Evolutionary conservation across 2,329 filamentous ascomycete genomes (phyloP).

Genomic region (Pyrenophora graminea): DNA sequence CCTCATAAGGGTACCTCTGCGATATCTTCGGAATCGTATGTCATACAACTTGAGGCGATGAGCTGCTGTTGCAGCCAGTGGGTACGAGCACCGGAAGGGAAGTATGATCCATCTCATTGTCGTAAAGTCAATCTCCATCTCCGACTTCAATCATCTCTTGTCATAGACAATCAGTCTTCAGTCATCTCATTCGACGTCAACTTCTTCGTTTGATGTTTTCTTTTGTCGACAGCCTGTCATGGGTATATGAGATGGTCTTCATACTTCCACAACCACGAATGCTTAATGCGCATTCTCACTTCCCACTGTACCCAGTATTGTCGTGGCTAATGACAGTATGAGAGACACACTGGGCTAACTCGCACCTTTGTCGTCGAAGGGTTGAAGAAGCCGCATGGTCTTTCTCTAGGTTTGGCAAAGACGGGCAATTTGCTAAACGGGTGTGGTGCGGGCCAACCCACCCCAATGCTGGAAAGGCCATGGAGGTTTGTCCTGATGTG

Average conservation of each 20-base stretch:
- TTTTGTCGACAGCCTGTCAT: background rate
- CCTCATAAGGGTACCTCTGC: conserved; percentile 3
- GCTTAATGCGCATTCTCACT: background rate
- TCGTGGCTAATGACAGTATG: conserved; percentile 11
- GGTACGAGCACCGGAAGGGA: conserved; percentile 5
- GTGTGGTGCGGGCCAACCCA: conserved; percentile 4
- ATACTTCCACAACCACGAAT: conserved; percentile 9
- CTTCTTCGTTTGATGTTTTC: background rate
- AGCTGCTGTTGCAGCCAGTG: background rate
- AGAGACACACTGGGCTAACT: conserved; percentile 8
- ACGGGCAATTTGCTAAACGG: background rate
- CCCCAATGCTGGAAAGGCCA: background rate
- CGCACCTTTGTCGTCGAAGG: conserved; percentile 3
- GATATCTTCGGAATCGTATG: conserved; percentile 10
- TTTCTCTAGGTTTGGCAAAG: conserved; percentile 1
- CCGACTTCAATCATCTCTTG: background rate
- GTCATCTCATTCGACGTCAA: background rate
- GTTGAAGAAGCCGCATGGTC: conserved; percentile 3
- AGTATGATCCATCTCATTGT: conserved; percentile 11
- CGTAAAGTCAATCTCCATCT: background rate
- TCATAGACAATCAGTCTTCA: background rate
- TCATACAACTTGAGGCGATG: conserved; percentile 1
- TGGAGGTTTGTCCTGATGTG: conserved; percentile 8
- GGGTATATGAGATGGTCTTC: background rate
- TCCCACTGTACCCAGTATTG: conserved; percentile 1